These are phyloP conservation scores for Sarocladiaceae sp. DNA, from an alignment of 2,329 filamentous ascomycete genomes.

Conservation along the genomic window DNA sequence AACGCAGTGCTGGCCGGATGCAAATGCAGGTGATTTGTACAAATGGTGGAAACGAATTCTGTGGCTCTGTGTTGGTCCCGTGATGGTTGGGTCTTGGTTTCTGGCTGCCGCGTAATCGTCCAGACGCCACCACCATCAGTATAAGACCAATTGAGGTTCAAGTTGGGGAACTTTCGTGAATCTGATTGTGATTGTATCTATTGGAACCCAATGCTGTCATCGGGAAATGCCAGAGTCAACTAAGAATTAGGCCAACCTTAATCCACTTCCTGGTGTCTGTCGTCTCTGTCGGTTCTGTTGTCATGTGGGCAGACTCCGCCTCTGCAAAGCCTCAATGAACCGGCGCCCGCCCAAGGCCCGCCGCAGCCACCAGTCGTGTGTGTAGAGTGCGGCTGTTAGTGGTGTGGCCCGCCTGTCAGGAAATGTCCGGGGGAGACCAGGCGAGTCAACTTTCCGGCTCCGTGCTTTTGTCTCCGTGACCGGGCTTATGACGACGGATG, in stretches of 20 bases:
- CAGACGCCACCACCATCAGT: not conserved
- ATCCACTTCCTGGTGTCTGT: slow-evolving; percentile 1
- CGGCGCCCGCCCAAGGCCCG: not conserved
- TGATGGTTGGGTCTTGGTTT: too few species aligned
- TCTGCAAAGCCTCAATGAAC: slow-evolving; percentile 2
- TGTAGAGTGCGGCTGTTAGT: too few species aligned
- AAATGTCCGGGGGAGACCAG: not conserved
- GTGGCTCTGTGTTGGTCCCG: too few species aligned
- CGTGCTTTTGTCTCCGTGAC: not conserved
- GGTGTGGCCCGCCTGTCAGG: too few species aligned
- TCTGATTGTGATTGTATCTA: too few species aligned
- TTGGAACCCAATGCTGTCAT: not conserved
- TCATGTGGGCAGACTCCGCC: slow-evolving; percentile 2
- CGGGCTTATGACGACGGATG: too few species aligned
- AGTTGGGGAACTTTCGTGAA: too few species aligned
- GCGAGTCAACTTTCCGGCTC: not conserved
- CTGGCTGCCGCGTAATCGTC: not conserved
- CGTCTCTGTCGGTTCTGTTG: not conserved
- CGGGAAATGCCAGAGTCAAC: not conserved
- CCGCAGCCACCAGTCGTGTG: not conserved
- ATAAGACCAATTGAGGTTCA: too few species aligned
- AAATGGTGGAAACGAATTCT: too few species aligned
- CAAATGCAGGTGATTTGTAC: not conserved
- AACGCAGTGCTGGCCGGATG: too few species aligned
- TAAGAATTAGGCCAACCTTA: not conserved